Base-by-base conservation (phyloP, 305 asterid species). In the Fraxinus latifolia region DNA sequence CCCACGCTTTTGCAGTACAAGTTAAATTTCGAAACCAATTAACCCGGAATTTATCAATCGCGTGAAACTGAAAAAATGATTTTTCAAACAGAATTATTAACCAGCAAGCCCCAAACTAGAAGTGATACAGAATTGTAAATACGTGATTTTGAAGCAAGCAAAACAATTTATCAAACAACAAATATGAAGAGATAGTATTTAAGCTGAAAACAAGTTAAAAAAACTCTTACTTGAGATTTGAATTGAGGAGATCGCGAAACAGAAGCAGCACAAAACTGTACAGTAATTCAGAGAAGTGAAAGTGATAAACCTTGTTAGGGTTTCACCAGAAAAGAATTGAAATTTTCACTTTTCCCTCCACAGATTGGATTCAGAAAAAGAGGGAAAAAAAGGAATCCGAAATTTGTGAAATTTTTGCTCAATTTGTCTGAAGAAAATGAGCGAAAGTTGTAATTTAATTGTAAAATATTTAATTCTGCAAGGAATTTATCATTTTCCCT, bases 291-390 rank as follows among this genome's bases (percentile, higher is more conserved):
- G 81, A 62, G 8, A 77, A 79, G 79, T 81, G 25, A 82, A 25
- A 83, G 76, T 50, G 80, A 32, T 15, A n/a, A 50, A 74, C 42
- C 36, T 29, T 12, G 32, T 36, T 14, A 27, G 47, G 78, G 68
- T 84, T 79, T 5, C 80, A 11, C 75, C 70, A 55, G 23, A 53
- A 76, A 85, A 7, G 19, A 84, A 77, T 79, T 88, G 47, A 36
- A 85, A 87, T 33, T 77, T 74, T 62, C 25, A 6, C 21, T 5
- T 91, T 91, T 88, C 94, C 94, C 93, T 88, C 94, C 93, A 87
- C 82, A 85, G 91, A 88, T 85, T 90, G 84, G 83, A 85, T 80
- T 79, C 29, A 37, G 65, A 33, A 77, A 58, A 68, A 79, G 91
- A 87, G 91, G 90, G 87, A 89, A 85, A 80, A 9, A 84, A 81